A percentile compares a stretch with the other conserved stretches of the same genome.
Conservation (phyloP, 805 yeast genomes). For the Saturnispora saitoi region DNA sequence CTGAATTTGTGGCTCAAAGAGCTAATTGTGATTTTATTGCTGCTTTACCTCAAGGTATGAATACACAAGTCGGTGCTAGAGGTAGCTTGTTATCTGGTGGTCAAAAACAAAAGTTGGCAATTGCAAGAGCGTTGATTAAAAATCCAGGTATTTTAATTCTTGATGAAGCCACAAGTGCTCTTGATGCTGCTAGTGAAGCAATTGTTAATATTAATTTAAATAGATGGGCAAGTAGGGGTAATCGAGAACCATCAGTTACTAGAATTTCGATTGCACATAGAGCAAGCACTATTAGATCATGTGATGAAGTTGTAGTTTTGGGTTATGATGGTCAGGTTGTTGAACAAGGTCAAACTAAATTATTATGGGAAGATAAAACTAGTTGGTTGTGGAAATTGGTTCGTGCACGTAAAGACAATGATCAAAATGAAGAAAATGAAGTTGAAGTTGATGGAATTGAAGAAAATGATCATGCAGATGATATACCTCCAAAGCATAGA, state of each 20-base stretch:
- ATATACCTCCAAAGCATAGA: constrained; percentile 4
- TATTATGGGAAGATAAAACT: constrained; percentile 37
- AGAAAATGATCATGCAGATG: neutral
- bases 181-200: constrained; percentile 82
- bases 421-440: constrained; percentile 12
- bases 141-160: constrained; percentile 54
- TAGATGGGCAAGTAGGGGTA: constrained; percentile 34
- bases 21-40: constrained; percentile 74
- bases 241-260: constrained; percentile 49
- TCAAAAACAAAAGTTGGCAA: constrained; percentile 69
- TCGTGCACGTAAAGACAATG: constrained; percentile 12
- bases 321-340: constrained; percentile 71
- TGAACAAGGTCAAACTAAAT: constrained; percentile 64
- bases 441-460: constrained; percentile 7
- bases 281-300: constrained; percentile 75
- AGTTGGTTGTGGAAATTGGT: constrained; percentile 27
- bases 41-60: constrained; percentile 71
- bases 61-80: constrained; percentile 80
- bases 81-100: constrained; percentile 62
- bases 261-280: constrained; percentile 88
- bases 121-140: constrained; percentile 65
- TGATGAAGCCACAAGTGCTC: constrained; percentile 87
- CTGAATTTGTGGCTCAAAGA: constrained; percentile 53
- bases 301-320: constrained; percentile 74
- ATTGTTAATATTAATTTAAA: constrained; percentile 69